These are phyloP conservation scores for Gracilaria gracilis DNA, from an alignment of 23 red algal species.

Conservation along the genomic window DNA sequence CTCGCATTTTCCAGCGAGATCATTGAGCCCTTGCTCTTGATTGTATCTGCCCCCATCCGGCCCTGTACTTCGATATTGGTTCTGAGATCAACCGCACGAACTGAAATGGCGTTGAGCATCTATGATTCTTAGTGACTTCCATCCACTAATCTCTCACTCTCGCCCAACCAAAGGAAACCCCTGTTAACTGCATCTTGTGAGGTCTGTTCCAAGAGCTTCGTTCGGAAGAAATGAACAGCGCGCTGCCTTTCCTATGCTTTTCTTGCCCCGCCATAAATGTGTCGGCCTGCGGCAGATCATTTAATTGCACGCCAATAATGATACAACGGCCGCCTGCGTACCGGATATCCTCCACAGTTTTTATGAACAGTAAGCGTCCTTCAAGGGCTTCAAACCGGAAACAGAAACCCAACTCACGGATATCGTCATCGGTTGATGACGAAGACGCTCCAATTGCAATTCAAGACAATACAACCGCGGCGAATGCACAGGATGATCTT, in stretches of 20 bases:
- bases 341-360: constrained; percentile 34
- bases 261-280: constrained; percentile 8
- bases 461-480: neutral
- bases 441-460: neutral
- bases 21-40: neutral
- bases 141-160: neutral
- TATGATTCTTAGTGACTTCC: neutral
- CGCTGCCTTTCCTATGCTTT: constrained; percentile 12
- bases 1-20: neutral
- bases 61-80: neutral
- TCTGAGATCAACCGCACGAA: neutral
- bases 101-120: neutral
- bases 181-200: neutral
- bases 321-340: constrained; percentile 17
- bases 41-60: neutral
- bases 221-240: neutral
- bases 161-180: neutral
- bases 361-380: constrained; percentile 27
- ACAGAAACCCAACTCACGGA: neutral
- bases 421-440: constrained; percentile 1
- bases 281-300: constrained; percentile 9
- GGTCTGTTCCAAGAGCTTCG: neutral
- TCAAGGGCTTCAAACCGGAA: constrained; percentile 26
- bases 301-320: constrained; percentile 4
- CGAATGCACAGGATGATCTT: neutral